Base-by-base conservation (phyloP, 164 flowering plant genomes). In the Tetracentron sinense region DNA sequence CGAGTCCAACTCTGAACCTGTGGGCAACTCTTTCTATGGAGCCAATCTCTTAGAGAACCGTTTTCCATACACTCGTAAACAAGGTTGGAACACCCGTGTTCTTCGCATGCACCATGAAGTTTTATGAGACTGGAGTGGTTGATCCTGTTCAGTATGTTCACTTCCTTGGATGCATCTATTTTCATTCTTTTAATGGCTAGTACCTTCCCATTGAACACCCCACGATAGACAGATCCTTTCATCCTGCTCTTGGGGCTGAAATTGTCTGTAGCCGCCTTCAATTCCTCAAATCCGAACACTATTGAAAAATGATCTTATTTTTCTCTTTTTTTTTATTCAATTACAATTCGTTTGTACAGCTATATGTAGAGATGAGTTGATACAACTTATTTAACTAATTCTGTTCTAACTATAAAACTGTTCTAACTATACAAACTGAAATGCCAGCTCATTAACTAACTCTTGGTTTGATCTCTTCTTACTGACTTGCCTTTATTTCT, bases 11-110 rank as follows among this genome's bases (percentile, higher is more conserved):
- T 78, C 42, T 49, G 38, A 14, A 38, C 23, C 8, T 70, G 59
- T 12, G 60, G 47, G 7, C 63, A 22, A 29, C 51, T 69, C 22
- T 53, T 30, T 3, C 44, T 63, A 26, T 6, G 1, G 3, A 89
- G 79, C 90, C 90, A 86, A n/a, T 81, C 79, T 29, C 56, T 70
- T 19, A 89, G 66, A 26, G n/a, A n/a, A n/a, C n/a, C n/a, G n/a
- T n/a, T n/a, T n/a, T n/a, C n/a, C n/a, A n/a, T n/a, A n/a, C n/a
- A 81, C 80, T 86, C 90, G 56, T 68, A 89, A 17, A 87, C 80
- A 17, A 87, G 81, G 71, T 75, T 85, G 44, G 58, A 74, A 20
- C 28, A 8, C 25, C 80, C 82, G 0, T 74, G 53, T 5, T 74
- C 64, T 21, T 70, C 50, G 42, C 90, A 83, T 33, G 69, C 60